Evolutionary conservation across 352 stramenopile species (phyloP).

Genomic region (Globisporangium paroecandrum): DNA sequence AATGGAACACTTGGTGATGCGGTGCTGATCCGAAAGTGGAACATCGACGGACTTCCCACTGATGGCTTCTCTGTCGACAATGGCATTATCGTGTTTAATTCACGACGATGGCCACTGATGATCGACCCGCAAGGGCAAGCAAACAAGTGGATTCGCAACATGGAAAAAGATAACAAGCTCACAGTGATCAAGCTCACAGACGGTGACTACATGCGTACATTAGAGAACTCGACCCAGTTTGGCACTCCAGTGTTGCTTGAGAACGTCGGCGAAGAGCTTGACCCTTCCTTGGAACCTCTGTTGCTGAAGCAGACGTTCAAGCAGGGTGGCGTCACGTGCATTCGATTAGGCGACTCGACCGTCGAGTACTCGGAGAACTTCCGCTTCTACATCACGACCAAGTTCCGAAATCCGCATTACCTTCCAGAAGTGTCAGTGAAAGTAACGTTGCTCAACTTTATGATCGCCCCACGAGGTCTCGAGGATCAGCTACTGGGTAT

Average conservation of each 20-base stretch:
- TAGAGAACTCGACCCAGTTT: conserved; percentile 93
- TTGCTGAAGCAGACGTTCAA: conserved; percentile 94
- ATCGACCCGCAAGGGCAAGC: conserved; percentile 94
- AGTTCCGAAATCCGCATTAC: conserved; percentile 93
- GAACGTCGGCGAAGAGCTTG: conserved; percentile 91
- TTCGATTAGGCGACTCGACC: conserved; percentile 90
- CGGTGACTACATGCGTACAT: conserved; percentile 89
- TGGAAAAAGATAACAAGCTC: conserved; percentile 89
- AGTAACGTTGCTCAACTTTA: conserved; percentile 94
- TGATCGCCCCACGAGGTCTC: conserved; percentile 92
- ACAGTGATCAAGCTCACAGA: conserved; percentile 94
- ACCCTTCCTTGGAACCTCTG: conserved; percentile 91
- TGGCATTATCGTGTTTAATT: conserved; percentile 94
- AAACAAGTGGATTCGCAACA: conserved; percentile 95
- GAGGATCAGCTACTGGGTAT: conserved; percentile 92
- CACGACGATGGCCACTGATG: conserved; percentile 92
- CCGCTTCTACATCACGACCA: conserved; percentile 94
- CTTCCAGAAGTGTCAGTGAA: conserved; percentile 92
- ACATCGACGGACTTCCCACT: conserved; percentile 92
- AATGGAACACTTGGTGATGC: conserved; percentile 88
- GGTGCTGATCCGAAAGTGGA: conserved; percentile 92
- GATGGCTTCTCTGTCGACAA: conserved; percentile 94
- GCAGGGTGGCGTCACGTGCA: conserved; percentile 88
- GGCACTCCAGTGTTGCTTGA: conserved; percentile 90
- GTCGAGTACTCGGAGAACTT: conserved; percentile 92